phyloP scores from a whole-genome alignment of 306 rosid species.

The Prunus armeniaca region DNA sequence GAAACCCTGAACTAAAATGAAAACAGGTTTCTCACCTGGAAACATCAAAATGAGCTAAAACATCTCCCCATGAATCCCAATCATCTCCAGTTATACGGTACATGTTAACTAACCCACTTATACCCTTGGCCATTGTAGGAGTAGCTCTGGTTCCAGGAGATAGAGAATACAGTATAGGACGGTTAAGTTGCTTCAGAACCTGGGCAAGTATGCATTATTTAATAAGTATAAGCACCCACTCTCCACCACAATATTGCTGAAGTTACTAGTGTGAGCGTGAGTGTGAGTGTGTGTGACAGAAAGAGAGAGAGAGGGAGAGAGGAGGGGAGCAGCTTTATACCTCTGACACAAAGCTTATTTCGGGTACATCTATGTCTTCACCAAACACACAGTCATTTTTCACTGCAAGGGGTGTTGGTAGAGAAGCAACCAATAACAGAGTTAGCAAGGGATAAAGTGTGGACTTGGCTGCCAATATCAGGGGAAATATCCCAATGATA shows the following conservation, averaged over 20 bases:
- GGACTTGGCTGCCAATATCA: neutral
- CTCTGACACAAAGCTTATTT: slow-evolving; percentile 74
- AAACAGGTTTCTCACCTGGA: slow-evolving; percentile 51
- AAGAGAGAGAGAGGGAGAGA: slow-evolving; percentile 1
- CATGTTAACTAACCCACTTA: slow-evolving; percentile 77
- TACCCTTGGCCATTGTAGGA: slow-evolving; percentile 71
- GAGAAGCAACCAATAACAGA: slow-evolving; percentile 21
- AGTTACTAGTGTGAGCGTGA: neutral
- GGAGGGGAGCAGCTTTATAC: slow-evolving; percentile 34
- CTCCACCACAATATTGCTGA: neutral
- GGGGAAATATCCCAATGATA: slow-evolving; percentile 13
- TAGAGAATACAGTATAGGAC: slow-evolving; percentile 68
- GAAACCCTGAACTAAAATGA: slow-evolving; percentile 6
- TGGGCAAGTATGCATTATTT: slow-evolving; percentile 26
- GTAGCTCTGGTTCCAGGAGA: slow-evolving; percentile 88
- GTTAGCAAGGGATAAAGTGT: slow-evolving; percentile 9
- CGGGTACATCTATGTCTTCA: slow-evolving; percentile 74
- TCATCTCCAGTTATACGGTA: slow-evolving; percentile 93
- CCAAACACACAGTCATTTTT: slow-evolving; percentile 97
- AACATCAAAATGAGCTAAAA: slow-evolving; percentile 65
- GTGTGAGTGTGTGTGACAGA: neutral
- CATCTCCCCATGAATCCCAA: slow-evolving; percentile 84
- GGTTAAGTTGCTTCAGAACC: slow-evolving; percentile 66
- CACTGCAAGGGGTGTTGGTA: slow-evolving; percentile 45
- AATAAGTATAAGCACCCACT: slow-evolving; percentile 9